Evolutionary conservation across 2,329 filamentous ascomycete genomes (phyloP), one percentile per base, ranked within the genome.

Genomic region (Diplodia seriata): DNA sequence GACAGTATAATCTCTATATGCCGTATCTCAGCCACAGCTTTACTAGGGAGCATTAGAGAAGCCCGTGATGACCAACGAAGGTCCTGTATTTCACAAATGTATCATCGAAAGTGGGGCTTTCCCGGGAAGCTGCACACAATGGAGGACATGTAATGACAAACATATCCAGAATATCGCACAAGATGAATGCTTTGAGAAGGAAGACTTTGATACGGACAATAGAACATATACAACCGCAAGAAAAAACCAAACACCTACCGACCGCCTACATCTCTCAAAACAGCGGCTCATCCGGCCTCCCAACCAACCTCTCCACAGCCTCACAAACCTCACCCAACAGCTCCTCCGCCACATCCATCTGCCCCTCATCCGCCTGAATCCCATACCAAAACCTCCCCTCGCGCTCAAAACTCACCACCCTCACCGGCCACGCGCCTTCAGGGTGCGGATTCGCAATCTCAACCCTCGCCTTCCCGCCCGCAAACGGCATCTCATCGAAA

Each of bases 381-480:
- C 55, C 36, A 11, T 47, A 59, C 55, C 55, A 59, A 47, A 59
- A 59, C 82, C 56, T 38, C 3, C 59, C 59, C 1, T 36, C 43
- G 0, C n/a, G 2, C 29, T 9, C 20, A 36, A 63, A 63, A 50
- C 18, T 74, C 14, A 33, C 78, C 72, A 55, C 76, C 76, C 38
- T 79, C 29, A 63, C 7, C 26, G 40, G 40, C 40, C 40, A 33
- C 40, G 59, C 59, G 18, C 76, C 74, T 69, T 80, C 78, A 7
- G 71, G 70, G 72, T 79, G 75, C 43, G 87, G 85, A 72, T 88
- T 89, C 18, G 85, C 73, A 12, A 87, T 89, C 76, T 89, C 87
- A 70, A 88, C 75, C 20, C 75, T 72, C 26, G 74, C 75, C 4
- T 59, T 65, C 0, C 63, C 68, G 0, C 71, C 75, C 0, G 71